Conservation (phyloP, 2,329 filamentous ascomycete genomes). For the Xylaria digitata region DNA sequence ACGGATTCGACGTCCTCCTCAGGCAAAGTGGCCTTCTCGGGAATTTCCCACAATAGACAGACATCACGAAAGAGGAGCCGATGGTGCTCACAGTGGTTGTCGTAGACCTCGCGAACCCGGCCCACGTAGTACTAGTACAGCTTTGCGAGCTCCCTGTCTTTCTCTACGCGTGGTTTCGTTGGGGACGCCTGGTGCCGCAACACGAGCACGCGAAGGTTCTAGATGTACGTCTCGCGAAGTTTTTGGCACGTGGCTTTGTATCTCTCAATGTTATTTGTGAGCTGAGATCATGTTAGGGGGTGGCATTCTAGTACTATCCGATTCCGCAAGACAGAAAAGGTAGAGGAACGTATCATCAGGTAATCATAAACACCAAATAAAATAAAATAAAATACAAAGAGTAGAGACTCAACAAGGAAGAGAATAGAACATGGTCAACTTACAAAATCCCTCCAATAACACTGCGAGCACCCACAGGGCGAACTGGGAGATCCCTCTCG, state of each 20-base stretch:
- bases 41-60: conserved; percentile 30
- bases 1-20: conserved; percentile 18
- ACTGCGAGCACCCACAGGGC: conserved; percentile 42
- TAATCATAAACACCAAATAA: not conserved
- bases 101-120: conserved; percentile 32
- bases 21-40: conserved; percentile 26
- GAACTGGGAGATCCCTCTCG: conserved; percentile 25
- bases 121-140: conserved; percentile 41
- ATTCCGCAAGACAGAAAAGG: not conserved
- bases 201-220: conserved; percentile 44
- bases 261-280: conserved; percentile 41
- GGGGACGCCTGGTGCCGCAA: conserved; percentile 33
- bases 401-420: not conserved
- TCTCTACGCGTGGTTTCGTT: conserved; percentile 36
- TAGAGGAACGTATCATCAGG: not conserved
- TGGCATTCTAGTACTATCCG: no score
- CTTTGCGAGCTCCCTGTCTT: conserved; percentile 37
- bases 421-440: conserved; percentile 20
- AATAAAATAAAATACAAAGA: not conserved
- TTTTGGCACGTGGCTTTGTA: conserved; percentile 38
- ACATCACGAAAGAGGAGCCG: conserved; percentile 30
- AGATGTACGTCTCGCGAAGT: conserved; percentile 43
- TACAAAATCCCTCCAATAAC: conserved; percentile 45
- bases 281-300: conserved; percentile 34
- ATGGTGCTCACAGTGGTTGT: conserved; percentile 37